These are phyloP conservation scores for Peronosclerospora sorghi DNA, from an alignment of 352 stramenopile genomes.

Conservation along the genomic window DNA sequence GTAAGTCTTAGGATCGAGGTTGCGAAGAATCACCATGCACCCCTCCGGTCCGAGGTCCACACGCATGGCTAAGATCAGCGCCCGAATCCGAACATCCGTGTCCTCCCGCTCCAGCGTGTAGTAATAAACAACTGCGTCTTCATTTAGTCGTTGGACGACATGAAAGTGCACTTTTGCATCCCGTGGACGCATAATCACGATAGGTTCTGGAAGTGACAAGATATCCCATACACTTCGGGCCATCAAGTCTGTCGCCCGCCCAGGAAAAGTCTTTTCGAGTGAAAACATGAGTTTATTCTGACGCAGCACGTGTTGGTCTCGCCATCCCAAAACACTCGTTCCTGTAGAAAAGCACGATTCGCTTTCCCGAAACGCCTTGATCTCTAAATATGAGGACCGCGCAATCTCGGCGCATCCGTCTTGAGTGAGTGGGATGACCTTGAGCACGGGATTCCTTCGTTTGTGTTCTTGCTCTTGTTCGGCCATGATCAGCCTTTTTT, in stretches of 20 bases:
- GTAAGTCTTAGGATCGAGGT: slow-evolving; percentile 44
- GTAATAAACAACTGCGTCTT: slow-evolving; percentile 55
- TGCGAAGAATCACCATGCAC: slow-evolving; percentile 40
- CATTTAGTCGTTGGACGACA: slow-evolving; percentile 45
- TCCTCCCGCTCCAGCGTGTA: slow-evolving; percentile 50
- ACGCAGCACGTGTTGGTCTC: slow-evolving; percentile 36
- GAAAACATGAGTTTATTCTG: slow-evolving; percentile 51
- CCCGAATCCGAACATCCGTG: slow-evolving; percentile 39
- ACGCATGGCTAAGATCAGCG: slow-evolving; percentile 48
- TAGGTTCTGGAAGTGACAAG: slow-evolving; percentile 30
- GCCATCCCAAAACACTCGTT: slow-evolving; percentile 54
- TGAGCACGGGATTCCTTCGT: slow-evolving; percentile 27
- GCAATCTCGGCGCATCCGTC: slow-evolving; percentile 39
- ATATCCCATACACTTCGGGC: slow-evolving; percentile 35
- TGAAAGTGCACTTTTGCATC: slow-evolving; percentile 49
- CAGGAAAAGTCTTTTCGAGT: slow-evolving; percentile 49
- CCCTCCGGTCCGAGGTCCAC: slow-evolving; percentile 30
- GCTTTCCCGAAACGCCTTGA: slow-evolving; percentile 42
- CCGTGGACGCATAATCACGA: slow-evolving; percentile 42
- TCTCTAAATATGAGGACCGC: slow-evolving; percentile 28
- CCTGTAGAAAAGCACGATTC: slow-evolving; percentile 39
- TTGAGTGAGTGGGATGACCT: slow-evolving; percentile 30
- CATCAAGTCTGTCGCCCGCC: slow-evolving; percentile 25
- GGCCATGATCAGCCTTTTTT: slow-evolving; percentile 20
- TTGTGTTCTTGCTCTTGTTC: slow-evolving; percentile 34